Base-by-base conservation (phyloP, 2,329 filamentous ascomycete species). In the Fonsecaea monophora region DNA sequence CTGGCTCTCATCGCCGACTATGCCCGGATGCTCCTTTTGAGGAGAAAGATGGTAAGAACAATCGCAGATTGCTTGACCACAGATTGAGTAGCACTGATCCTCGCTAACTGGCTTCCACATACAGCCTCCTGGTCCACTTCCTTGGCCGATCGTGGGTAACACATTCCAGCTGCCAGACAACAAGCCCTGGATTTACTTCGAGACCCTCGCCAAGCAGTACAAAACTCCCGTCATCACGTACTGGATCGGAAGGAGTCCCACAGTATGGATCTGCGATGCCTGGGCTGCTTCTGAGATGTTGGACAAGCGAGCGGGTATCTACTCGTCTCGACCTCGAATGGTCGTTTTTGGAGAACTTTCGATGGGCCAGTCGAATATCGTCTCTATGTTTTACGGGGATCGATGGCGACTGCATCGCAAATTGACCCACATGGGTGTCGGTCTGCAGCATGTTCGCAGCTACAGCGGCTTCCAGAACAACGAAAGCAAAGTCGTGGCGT, bases 161-260 rank as follows among this genome's bases (percentile, higher is more conserved):
- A 87, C 84, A 0, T 85, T 84, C 64, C 81, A 81, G 67, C 78
- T 87, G 3, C 85, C 85, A 1, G 79, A 83, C 30, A 79, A 78
- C 63, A 86, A 87, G 71, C 85, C 85, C 2, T 87, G 85, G 85
- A 79, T 86, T 30, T 84, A 83, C 74, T 86, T 87, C 69, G 84
- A 87, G 62, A 73, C 83, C 69, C 75, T 86, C 0, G 83, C 85
- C 3, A 82, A 84, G 69, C 72, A 77, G 55, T 83, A 85, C 71
- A 75, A 82, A 4, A 77, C 81, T 0, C 82, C 83, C 0, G 71
- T 87, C 6, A 82, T 87, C 56, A 87, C 85, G 0, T 82, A 85
- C 70, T 87, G 85, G 85, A 84, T 86, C 55, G 82, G 83, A n/a
- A 76, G 73, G 12, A 73, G 70, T 45, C 74, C 74, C 30, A 75